Conservation (phyloP, 352 stramenopile genomes). For the Globisporangium viniferum region DNA sequence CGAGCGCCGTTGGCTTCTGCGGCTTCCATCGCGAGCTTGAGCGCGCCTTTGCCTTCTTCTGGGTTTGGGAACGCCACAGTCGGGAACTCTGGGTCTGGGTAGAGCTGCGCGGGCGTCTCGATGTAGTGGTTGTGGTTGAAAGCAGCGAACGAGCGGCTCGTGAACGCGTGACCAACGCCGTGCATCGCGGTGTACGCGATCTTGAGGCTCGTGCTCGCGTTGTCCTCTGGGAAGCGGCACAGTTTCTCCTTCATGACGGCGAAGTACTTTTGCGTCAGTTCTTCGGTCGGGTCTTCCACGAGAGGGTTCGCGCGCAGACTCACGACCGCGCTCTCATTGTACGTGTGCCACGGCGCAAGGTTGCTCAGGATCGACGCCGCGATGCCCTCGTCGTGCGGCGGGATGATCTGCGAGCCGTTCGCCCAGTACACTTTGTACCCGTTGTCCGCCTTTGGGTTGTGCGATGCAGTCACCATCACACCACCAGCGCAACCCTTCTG, state of each 20-base stretch:
- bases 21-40: slow-evolving; percentile 91
- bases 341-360: slow-evolving; percentile 82
- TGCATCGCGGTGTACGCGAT: slow-evolving; percentile 98
- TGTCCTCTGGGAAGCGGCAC: slow-evolving; percentile 69
- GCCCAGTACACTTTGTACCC: slow-evolving; percentile 98
- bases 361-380: slow-evolving; percentile 88
- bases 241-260: slow-evolving; percentile 38
- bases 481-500: slow-evolving; percentile 78
- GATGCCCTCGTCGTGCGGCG: slow-evolving; percentile 94
- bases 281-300: slow-evolving; percentile 64
- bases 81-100: slow-evolving; percentile 95
- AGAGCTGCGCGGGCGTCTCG: slow-evolving; percentile 81
- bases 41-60: slow-evolving; percentile 96
- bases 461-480: slow-evolving; percentile 95
- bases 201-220: slow-evolving; percentile 55
- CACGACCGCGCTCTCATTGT: slow-evolving; percentile 46
- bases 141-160: slow-evolving; percentile 84
- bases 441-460: slow-evolving; percentile 98
- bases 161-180: slow-evolving; percentile 94
- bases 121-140: slow-evolving; percentile 89
- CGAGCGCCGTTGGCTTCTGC: slow-evolving; percentile 66
- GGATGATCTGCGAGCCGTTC: slow-evolving; percentile 97
- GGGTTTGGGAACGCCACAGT: slow-evolving; percentile 98
- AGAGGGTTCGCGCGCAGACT: slow-evolving; percentile 36
- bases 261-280: slow-evolving; percentile 78